Percentiles rank a stretch among this genome's conserved stretches.
Conservation (phyloP, 148 eudicot species). For the Diospyros lotus region DNA sequence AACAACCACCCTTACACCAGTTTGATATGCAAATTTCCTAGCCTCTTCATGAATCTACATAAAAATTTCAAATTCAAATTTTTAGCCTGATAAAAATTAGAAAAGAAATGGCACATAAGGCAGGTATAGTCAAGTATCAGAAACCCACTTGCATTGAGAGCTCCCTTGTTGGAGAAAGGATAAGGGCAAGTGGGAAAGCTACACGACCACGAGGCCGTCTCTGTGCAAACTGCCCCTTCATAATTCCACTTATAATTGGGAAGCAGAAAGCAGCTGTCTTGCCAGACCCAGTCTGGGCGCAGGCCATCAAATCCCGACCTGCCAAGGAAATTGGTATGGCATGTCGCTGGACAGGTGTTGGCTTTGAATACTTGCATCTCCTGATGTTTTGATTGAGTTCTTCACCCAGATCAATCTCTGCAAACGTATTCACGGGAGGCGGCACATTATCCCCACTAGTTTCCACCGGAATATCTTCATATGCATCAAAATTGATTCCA, state of each 20-base stretch:
- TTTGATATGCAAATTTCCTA: constrained; percentile 47
- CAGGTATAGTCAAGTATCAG: not conserved
- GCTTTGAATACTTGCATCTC: constrained; percentile 57
- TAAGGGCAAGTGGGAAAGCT: constrained; percentile 52
- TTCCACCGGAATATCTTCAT: constrained; percentile 54
- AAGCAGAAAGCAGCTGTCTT: constrained; percentile 58
- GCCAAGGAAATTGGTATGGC: constrained; percentile 44
- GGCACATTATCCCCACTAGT: constrained; percentile 50
- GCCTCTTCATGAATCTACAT: constrained; percentile 53
- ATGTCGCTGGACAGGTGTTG: constrained; percentile 51
- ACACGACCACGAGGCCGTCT: constrained; percentile 42
- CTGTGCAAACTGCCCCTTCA: constrained; percentile 32
- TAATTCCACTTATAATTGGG: constrained; percentile 55
- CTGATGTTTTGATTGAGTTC: constrained; percentile 43
- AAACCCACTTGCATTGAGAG: constrained; percentile 46
- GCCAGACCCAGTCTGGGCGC: constrained; percentile 58
- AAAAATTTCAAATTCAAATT: not conserved
- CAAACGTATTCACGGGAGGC: constrained; percentile 47
- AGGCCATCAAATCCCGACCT: constrained; percentile 53
- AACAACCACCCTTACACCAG: constrained; percentile 53
- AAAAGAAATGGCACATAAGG: not conserved
- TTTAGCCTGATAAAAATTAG: not conserved
- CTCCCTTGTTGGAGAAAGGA: constrained; percentile 54
- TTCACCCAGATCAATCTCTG: constrained; percentile 46
- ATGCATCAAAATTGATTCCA: constrained; percentile 46